Evolutionary conservation across 2,329 filamentous ascomycete genomes (phyloP), one percentile per base, ranked within the genome.

Genomic region (Beauveria sp.): DNA sequence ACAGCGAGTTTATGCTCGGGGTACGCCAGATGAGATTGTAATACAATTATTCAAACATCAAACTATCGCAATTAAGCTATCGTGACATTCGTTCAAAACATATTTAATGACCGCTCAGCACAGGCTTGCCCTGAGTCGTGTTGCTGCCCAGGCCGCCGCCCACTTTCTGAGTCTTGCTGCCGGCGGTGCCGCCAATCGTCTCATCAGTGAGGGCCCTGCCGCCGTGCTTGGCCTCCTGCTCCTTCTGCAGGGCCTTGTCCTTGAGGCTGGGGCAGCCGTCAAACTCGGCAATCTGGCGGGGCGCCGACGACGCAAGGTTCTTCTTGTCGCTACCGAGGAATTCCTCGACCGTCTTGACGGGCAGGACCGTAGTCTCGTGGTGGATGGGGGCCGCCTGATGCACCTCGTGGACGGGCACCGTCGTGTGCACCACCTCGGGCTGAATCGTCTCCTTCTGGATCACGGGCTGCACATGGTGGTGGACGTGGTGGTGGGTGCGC

Each of bases 391-490:
- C 78, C 56, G 87, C 84, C 67, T 90, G 85, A 69, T 91, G 88
- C 2, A 83, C 81, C 74, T 91, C 88, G 65, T 91, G 88, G 47
- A 91, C 80, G 0, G 88, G 88, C 0, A 88, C 78, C 1, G 86
- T 90, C 26, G 85, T 90, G 76, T 91, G 89, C 1, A 90, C 78
- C 3, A 91, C 81, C 18, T 84, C 79, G 1, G 86, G 86, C 65
- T 88, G 82, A 30, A 90, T 77, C 1, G 81, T 84, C 66, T 90
- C 85, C 70, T 89, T 89, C 56, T 91, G 79, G 42, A 91, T 77
- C 0, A 91, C 81, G 0, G 88, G 88, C 70, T 91, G 86, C 53
- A 91, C 82, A 34, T 83, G 85, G 71, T 90, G 86, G 64, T 88
- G 85, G 3, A 88, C 80, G 59, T 83, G 77, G 60, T 78, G 73